Conservation (phyloP, 306 rosid species). For the Acacia confusa region DNA sequence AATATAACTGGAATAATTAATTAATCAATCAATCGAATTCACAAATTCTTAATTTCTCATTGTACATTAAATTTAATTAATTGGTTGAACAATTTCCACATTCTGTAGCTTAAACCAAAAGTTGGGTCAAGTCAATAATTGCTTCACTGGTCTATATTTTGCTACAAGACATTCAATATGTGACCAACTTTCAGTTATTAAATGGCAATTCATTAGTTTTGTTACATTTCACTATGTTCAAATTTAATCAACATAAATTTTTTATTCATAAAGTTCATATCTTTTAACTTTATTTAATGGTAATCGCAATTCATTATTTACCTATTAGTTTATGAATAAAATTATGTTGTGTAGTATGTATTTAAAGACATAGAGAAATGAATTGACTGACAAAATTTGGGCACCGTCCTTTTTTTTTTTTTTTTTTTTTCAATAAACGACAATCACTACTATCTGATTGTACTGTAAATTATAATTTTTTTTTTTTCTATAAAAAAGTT, state of each 20-base stretch:
- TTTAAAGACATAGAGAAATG: neutral
- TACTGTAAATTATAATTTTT: too few relatives aligned
- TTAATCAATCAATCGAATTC: neutral
- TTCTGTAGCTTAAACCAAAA: neutral
- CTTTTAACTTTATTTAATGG: neutral
- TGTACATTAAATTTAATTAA: neutral
- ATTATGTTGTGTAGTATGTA: neutral
- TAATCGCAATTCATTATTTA: neutral
- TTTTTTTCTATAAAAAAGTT: too few relatives aligned
- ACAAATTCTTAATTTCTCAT: neutral
- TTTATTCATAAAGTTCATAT: too few relatives aligned
- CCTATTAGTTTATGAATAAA: neutral
- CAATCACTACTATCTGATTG: too few relatives aligned
- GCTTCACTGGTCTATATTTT: neutral
- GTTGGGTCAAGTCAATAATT: neutral
- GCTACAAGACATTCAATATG: neutral
- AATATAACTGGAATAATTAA: slow-evolving; percentile 11
- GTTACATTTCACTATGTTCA: neutral
- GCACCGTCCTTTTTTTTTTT: too few relatives aligned
- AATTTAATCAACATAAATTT: neutral
- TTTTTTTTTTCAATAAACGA: too few relatives aligned
- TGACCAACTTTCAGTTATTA: neutral
- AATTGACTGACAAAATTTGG: neutral
- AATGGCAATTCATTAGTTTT: neutral
- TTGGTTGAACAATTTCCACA: slow-evolving; percentile 3